Evolutionary conservation across 129 eudicot species (phyloP).

Genomic region (Tagetes erecta): DNA sequence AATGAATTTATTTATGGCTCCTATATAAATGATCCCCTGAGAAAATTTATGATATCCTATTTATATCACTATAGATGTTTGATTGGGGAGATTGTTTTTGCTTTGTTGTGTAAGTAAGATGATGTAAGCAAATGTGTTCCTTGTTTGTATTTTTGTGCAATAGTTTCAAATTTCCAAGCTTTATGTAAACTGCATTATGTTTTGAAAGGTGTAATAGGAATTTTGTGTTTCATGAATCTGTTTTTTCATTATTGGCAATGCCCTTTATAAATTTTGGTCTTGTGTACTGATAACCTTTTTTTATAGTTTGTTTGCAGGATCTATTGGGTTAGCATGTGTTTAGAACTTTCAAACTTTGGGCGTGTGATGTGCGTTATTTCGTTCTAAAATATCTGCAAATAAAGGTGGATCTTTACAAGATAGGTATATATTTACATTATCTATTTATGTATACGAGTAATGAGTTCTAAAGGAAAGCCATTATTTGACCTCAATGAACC

Average conservation of each 20-base stretch:
- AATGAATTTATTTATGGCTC: background rate
- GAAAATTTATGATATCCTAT: background rate
- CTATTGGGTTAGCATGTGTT: background rate
- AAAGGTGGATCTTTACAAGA: conserved; percentile 17
- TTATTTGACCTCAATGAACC: conserved; percentile 95
- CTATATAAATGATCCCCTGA: background rate
- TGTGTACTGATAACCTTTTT: conserved; percentile 12
- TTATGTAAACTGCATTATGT: background rate
- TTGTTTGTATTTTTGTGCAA: background rate
- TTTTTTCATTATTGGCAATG: background rate
- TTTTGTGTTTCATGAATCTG: background rate
- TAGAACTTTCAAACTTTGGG: background rate
- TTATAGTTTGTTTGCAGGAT: conserved; percentile 22
- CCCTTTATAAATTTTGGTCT: background rate
- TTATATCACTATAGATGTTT: background rate
- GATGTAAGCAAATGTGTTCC: background rate
- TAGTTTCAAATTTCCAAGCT: background rate
- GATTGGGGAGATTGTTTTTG: background rate
- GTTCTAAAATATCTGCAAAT: conserved; percentile 12
- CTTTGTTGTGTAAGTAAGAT: background rate
- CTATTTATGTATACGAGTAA: conserved; percentile 41
- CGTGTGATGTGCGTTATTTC: conserved; percentile 17
- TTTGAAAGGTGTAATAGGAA: background rate
- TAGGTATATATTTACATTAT: background rate
- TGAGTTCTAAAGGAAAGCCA: conserved; percentile 87